Evolutionary conservation across 108 stramenopile species (phyloP).

Genomic region (Cyclotella kingstonii): DNA sequence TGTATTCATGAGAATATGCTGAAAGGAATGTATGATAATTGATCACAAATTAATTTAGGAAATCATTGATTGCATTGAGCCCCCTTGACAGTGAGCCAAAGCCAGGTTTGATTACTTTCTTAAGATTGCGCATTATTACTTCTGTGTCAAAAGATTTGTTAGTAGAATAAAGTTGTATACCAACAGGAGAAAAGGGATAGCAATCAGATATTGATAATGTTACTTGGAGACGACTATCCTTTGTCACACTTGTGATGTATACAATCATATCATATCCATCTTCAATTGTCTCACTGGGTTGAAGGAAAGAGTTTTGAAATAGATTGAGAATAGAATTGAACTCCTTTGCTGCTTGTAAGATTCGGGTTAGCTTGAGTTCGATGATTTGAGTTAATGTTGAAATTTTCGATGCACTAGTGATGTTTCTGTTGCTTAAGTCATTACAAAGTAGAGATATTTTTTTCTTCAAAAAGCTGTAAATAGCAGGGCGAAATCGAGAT

Average conservation of each 20-base stretch:
- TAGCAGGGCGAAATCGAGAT: constrained; percentile 31
- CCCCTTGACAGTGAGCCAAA: constrained; percentile 68
- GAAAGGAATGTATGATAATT: neutral
- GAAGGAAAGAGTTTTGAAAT: constrained; percentile 37
- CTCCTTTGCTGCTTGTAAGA: constrained; percentile 34
- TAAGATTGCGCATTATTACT: constrained; percentile 39
- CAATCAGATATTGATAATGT: constrained; percentile 51
- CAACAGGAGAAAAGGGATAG: constrained; percentile 67
- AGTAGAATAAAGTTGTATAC: constrained; percentile 37
- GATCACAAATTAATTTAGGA: constrained; percentile 10
- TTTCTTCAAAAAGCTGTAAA: constrained; percentile 22
- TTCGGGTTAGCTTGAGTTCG: constrained; percentile 29
- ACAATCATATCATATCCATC: constrained; percentile 44
- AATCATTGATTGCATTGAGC: constrained; percentile 49
- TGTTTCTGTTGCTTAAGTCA: constrained; percentile 13
- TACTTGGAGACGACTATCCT: constrained; percentile 28
- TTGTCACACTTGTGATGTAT: constrained; percentile 38
- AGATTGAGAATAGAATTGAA: constrained; percentile 18
- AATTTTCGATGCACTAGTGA: constrained; percentile 16
- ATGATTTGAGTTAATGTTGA: constrained; percentile 28
- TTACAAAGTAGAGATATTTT: constrained; percentile 31
- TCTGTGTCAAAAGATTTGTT: constrained; percentile 50
- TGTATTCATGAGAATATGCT: neutral
- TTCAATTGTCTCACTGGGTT: constrained; percentile 23
- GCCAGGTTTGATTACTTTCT: constrained; percentile 65